Evolutionary conservation across 192 early-diverging fungal genomes (phyloP).

Genomic region (Thamnidium elegans): DNA sequence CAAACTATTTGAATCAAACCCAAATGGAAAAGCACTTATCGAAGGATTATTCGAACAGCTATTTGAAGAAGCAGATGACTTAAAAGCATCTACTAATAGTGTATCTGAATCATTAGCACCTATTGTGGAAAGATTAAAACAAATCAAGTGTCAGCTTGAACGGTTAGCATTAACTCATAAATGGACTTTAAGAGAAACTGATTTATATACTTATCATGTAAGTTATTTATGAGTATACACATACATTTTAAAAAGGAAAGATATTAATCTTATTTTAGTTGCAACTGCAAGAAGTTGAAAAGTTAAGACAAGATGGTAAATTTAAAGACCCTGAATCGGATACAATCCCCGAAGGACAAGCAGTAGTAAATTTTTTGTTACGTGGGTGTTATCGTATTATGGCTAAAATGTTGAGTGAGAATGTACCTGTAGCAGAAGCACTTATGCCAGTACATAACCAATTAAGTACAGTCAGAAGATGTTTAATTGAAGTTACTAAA

Average conservation of each 20-base stretch:
- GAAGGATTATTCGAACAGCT: constrained; percentile 79
- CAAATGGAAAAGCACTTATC: constrained; percentile 80
- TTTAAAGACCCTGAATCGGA: constrained; percentile 68
- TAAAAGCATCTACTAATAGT: constrained; percentile 34
- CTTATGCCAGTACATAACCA: constrained; percentile 86
- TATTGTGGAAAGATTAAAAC: constrained; percentile 47
- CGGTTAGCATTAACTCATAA: constrained; percentile 69
- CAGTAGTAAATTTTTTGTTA: constrained; percentile 71
- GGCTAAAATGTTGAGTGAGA: constrained; percentile 75
- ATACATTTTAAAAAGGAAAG: neutral
- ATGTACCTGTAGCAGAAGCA: constrained; percentile 77
- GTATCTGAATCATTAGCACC: constrained; percentile 30
- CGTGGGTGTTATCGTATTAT: constrained; percentile 84
- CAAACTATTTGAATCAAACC: constrained; percentile 56
- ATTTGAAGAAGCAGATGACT: constrained; percentile 83
- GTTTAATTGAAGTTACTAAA: constrained; percentile 74
- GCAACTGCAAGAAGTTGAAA: constrained; percentile 79
- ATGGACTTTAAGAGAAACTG: constrained; percentile 79
- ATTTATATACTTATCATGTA: constrained; percentile 71
- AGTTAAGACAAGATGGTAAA: constrained; percentile 80
- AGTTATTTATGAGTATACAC: neutral
- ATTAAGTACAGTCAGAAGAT: constrained; percentile 76
- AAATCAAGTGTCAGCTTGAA: constrained; percentile 75
- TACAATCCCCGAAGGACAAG: constrained; percentile 70
- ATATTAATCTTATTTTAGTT: constrained; percentile 38